Evolutionary conservation across 164 flowering plant species (phyloP).

Genomic region (Taxillus chinensis): DNA sequence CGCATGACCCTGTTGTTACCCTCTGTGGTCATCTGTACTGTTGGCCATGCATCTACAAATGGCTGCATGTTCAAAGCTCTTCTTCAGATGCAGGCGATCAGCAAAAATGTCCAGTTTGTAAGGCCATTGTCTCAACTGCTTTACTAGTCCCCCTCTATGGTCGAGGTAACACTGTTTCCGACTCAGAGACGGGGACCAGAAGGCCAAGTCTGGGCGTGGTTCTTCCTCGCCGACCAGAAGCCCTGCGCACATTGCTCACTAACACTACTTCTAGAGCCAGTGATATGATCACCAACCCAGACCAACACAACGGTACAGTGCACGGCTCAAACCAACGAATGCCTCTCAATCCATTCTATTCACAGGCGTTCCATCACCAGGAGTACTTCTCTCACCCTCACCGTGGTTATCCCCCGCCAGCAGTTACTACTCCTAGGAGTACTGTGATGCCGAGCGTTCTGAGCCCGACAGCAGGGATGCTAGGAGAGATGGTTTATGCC

Average conservation of each 20-base stretch:
- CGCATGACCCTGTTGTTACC: conserved; percentile 71
- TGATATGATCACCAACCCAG: neutral
- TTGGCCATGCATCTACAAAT: conserved; percentile 87
- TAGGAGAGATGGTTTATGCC: conserved; percentile 46
- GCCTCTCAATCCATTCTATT: conserved; percentile 13
- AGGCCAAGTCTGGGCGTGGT: neutral
- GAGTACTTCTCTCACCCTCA: conserved; percentile 19
- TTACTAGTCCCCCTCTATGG: conserved; percentile 81
- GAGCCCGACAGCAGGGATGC: conserved; percentile 34
- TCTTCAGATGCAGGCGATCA: conserved; percentile 20
- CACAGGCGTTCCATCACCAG: conserved; percentile 18
- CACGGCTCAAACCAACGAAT: neutral
- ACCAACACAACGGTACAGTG: neutral
- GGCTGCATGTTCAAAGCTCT: conserved; percentile 42
- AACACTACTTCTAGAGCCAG: conserved; percentile 1
- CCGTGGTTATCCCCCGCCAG: conserved; percentile 11
- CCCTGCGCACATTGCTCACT: conserved; percentile 16
- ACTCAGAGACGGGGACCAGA: conserved; percentile 16
- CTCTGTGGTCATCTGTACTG: conserved; percentile 85
- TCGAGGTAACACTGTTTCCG: conserved; percentile 27
- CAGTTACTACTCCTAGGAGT: conserved; percentile 18
- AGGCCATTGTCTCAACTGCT: conserved; percentile 36
- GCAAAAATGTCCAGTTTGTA: conserved; percentile 62
- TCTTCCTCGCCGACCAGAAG: conserved; percentile 48
- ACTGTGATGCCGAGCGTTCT: conserved; percentile 15